A percentile compares a stretch with the other conserved stretches of the same genome.
phyloP scores from a whole-genome alignment of 2,329 filamentous ascomycete genomes.

The Aspergillus persii region DNA sequence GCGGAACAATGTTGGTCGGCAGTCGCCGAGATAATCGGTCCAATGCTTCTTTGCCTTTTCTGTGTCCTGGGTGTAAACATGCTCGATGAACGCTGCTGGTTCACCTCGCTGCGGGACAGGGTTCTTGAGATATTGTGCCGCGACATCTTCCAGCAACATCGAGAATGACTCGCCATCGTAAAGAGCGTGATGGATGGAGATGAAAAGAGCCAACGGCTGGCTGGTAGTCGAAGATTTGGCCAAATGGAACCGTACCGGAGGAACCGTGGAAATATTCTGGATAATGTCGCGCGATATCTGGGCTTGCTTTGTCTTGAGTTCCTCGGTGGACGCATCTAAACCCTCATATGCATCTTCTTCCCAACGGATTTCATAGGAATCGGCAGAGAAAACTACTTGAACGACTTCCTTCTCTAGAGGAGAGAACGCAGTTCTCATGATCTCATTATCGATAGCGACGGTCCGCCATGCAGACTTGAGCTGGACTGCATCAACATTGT shows the following conservation, averaged over 20 bases:
- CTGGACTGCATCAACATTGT: constrained; percentile 23
- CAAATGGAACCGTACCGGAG: constrained; percentile 30
- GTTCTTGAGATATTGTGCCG: constrained; percentile 22
- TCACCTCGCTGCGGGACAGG: constrained; percentile 17
- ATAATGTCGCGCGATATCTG: constrained; percentile 26
- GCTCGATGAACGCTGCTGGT: constrained; percentile 25
- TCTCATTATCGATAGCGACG: constrained; percentile 34
- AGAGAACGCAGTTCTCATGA: constrained; percentile 40
- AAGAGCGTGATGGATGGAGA: constrained; percentile 39
- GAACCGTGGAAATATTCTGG: constrained; percentile 20
- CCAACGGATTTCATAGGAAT: constrained; percentile 18
- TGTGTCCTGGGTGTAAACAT: constrained; percentile 25
- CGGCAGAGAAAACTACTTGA: constrained; percentile 32
- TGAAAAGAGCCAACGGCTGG: constrained; percentile 21
- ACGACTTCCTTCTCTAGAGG: constrained; percentile 34
- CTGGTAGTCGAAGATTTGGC: constrained; percentile 11
- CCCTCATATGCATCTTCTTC: constrained; percentile 15
- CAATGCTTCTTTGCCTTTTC: constrained; percentile 29
- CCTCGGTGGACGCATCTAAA: constrained; percentile 14
- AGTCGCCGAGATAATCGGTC: constrained; percentile 22
- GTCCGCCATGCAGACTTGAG: constrained; percentile 29
- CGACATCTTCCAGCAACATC: constrained; percentile 34
- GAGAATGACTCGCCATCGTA: constrained; percentile 37
- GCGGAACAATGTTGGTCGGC: constrained; percentile 21
- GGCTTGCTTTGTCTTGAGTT: constrained; percentile 8